These are phyloP conservation scores for Fraxinus xanthoxyloides DNA, from an alignment of 305 asterid species.

Conservation along the genomic window DNA sequence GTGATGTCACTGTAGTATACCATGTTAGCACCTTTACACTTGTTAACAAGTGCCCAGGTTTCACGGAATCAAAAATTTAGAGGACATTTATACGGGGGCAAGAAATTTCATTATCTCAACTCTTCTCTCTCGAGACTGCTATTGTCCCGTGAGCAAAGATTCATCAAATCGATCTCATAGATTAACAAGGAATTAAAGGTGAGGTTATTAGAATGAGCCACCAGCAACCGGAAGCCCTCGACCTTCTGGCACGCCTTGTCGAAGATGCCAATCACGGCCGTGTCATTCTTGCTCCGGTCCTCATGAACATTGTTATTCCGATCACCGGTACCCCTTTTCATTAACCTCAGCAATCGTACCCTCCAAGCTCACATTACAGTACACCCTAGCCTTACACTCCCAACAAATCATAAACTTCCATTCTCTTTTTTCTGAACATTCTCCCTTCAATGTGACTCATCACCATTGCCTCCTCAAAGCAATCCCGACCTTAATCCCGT, in stretches of 20 bases:
- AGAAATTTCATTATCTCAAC: not conserved
- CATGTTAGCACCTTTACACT: not conserved
- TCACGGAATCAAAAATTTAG: not conserved
- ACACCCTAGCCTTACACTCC: slow-evolving; percentile 61
- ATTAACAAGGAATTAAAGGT: slow-evolving; percentile 25
- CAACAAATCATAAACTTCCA: slow-evolving; percentile 53
- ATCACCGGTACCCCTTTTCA: slow-evolving; percentile 29
- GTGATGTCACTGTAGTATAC: not conserved
- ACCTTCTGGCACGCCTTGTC: slow-evolving; percentile 40
- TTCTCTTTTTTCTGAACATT: slow-evolving; percentile 53
- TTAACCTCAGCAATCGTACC: slow-evolving; percentile 18
- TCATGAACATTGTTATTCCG: slow-evolving; percentile 67
- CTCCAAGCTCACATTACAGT: slow-evolving; percentile 41
- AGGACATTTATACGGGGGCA: not conserved
- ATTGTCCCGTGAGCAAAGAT: not conserved
- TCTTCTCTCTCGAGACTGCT: not conserved
- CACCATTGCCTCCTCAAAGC: slow-evolving; percentile 65
- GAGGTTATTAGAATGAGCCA: slow-evolving; percentile 58
- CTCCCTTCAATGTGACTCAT: slow-evolving; percentile 83
- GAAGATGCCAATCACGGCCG: slow-evolving; percentile 52
- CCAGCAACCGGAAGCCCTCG: slow-evolving; percentile 45
- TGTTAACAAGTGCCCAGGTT: too few relatives aligned
- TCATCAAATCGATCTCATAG: not conserved
- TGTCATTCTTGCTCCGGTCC: slow-evolving; percentile 54
- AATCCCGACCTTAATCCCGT: not conserved